Base-by-base conservation (phyloP, 495 filamentous ascomycete genomes). In the Annulohypoxylon maeteangense region DNA sequence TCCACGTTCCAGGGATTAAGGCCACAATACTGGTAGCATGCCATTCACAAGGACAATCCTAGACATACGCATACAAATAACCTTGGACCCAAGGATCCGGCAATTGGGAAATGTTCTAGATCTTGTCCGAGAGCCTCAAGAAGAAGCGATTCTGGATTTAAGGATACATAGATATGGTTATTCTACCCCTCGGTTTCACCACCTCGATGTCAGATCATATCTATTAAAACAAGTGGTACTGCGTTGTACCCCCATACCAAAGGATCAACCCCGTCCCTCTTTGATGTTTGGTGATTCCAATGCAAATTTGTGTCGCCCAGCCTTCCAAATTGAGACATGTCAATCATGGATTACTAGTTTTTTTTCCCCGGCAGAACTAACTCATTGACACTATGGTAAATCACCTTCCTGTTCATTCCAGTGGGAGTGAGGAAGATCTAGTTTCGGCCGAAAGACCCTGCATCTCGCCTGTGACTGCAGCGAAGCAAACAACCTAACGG, bases 21-120 rank as follows among this genome's bases (percentile, higher is more conserved):
- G n/a, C 76, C 76, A 45, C 72, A 76, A 44, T 78, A 78, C 53
- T 78, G 76, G 76, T 78, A 70, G 51, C 32, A 55, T 64, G 27
- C 29, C 48, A 50, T 34, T 47, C 54, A n/a, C n/a, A 8, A 45
- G 18, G 44, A 25, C 16, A 58, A 44, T 18, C 40, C 40, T 44
- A 16, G 40, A 44, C 14, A 27, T 25, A 11, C 40, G 14, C 57
- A 34, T 62, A 69, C 40, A 44, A 32, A 66, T 65, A 63, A 42
- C 25, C 27, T 42, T 22, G 10, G 58, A 45, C 48, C 58, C 38
- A 22, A 53, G 31, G 23, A 40, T 62, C 61, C 51, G 48, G 66
- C 48, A 57, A 62, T 55, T 62, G 63, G 54, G 48, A 77, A 38
- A 23, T 65, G 54, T 65, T 32, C 48, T 66, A 64, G 48, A 57